Base-by-base conservation (phyloP, 805 yeast species). In the Alloascoidea hylecoeti region DNA sequence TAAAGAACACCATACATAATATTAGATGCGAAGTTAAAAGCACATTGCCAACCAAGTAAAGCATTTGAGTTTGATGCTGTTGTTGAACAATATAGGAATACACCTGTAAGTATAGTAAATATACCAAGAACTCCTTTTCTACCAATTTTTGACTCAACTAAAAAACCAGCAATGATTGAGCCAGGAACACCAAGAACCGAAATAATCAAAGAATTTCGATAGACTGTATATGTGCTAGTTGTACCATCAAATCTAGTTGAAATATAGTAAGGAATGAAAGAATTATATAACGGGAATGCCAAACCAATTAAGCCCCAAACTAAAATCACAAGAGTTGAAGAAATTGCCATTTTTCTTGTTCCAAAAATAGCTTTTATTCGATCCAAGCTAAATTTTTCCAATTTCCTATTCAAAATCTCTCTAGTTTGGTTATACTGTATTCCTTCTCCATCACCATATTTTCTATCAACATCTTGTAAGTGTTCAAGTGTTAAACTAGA, bases 271-370 rank as follows among this genome's bases (percentile, higher is more conserved):
- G 72, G 72, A 14, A 71, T 50, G 55, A 71, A 71, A 38, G 70
- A 70, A 53, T 66, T 65, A 53, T 66, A 71, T 33, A 66, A 57
- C 2, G 74, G 66, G 50, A 69, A 71, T 9, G 75, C 62, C 32
- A 70, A 60, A 39, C 77, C 78, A 43, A 72, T 63, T 40, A 69
- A 53, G 16, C 67, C 66, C 78, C 78, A 73, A 1, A 74, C 61
- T 12, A 68, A 39, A 16, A 57, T 46, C 13, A 71, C 53, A 15
- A 75, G 56, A n/a, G 58, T 23, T 23, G 74, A 56, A 2, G 64
- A 60, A 43, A 57, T 49, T 5, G 61, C 60, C 15, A 68, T 57
- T 15, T 52, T 48, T 37, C 49, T 54, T 9, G 63, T 57, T 5
- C 62, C 60, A 52, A 71, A 73, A 36, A 74, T 58, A 34, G 61